These are phyloP conservation scores for Plasmodium ovale DNA, from an alignment of 169 alveolate genomes.

Conservation along the genomic window DNA sequence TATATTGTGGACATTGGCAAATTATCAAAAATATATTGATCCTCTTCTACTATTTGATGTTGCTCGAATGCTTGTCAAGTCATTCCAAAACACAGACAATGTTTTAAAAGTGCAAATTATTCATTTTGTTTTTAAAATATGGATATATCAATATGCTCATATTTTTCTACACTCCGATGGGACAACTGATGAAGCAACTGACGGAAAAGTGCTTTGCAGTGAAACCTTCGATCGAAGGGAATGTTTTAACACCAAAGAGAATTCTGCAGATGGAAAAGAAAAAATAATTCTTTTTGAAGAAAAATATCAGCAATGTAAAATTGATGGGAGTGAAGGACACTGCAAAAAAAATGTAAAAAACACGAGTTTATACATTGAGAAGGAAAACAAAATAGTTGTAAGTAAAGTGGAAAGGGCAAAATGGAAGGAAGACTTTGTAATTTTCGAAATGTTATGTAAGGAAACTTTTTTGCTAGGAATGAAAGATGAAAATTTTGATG, in stretches of 20 bases:
- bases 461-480: slow-evolving; percentile 1
- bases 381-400: background rate
- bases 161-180: no score
- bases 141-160: slow-evolving; percentile 21
- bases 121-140: slow-evolving; percentile 44
- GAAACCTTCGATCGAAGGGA: no score
- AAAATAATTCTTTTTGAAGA: no score
- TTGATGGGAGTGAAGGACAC: no score
- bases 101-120: slow-evolving; percentile 24
- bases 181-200: no score
- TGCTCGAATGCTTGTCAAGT: slow-evolving; percentile 20
- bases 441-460: slow-evolving; percentile 18
- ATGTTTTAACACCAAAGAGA: no score
- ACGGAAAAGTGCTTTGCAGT: background rate
- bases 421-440: background rate
- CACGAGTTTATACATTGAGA: background rate
- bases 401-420: background rate
- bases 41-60: slow-evolving; percentile 17
- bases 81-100: background rate
- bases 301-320: no score
- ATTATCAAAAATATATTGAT: slow-evolving; percentile 45
- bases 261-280: no score
- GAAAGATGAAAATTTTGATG: slow-evolving; percentile 21
- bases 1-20: slow-evolving; percentile 35
- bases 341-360: no score